Conservation (phyloP, 108 stramenopile genomes). For the Aurantiochytrium sp. region DNA sequence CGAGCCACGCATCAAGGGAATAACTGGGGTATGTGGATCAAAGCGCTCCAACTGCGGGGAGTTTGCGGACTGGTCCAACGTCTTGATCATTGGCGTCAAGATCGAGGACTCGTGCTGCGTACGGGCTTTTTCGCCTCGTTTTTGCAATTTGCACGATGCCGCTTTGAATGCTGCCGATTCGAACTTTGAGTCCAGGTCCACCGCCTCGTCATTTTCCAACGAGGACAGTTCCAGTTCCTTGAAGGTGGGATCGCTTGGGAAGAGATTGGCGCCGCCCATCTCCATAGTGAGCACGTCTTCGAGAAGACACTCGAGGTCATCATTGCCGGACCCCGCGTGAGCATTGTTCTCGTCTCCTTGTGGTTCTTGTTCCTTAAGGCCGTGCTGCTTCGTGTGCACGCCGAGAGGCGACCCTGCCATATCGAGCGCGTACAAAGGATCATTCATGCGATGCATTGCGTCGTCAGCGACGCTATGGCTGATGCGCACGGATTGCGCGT, state of each 20-base stretch:
- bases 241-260: background rate
- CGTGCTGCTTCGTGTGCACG: too few species aligned
- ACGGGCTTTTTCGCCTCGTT: background rate
- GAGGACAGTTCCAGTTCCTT: constrained; percentile 5
- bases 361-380: too few species aligned
- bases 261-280: background rate
- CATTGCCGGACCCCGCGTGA: background rate
- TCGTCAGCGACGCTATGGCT: too few species aligned
- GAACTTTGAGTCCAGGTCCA: background rate
- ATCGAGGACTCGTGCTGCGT: background rate
- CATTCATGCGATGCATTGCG: too few species aligned
- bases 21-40: background rate
- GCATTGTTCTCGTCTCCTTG: too few species aligned
- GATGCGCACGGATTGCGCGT: too few species aligned
- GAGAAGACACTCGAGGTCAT: background rate
- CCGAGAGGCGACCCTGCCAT: too few species aligned
- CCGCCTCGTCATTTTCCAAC: constrained; percentile 9
- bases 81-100: background rate
- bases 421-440: too few species aligned
- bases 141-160: background rate
- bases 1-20: too few species aligned
- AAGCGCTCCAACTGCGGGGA: constrained; percentile 8
- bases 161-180: background rate
- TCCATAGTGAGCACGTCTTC: background rate
- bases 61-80: background rate